Evolutionary conservation across 352 stramenopile species (phyloP), one percentile per base, ranked within the genome.

Genomic region (Phytophthora fragariae): DNA sequence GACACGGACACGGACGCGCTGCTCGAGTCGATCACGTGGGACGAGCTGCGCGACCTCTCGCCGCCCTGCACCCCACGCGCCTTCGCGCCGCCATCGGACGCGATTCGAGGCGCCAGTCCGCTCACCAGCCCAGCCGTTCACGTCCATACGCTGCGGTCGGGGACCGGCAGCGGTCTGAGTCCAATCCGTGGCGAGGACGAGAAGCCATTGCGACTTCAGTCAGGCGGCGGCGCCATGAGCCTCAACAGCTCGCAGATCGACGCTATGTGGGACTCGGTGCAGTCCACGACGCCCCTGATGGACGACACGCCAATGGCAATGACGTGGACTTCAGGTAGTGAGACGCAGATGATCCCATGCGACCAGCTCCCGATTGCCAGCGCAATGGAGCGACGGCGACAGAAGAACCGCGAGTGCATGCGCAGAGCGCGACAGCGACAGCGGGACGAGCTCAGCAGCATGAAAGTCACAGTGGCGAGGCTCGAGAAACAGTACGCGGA

Each of bases 341-440:
- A 55, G 6, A 47, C 49, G 21, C 62, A 67, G 17, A 14, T 67
- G 4, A 52, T 85, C 21, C 53, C 79, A 27, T 75, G 57, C 39
- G 46, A 21, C 1, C 46, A 77, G 1, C 21, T 74, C 21, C 57
- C 80, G 8, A 75, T 77, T 39, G 57, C 52, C 7, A 75, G 53
- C 10, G 72, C 75, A 2, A 65, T 86, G 52, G 72, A 83, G n/a
- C 41, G 70, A 31, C 72, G 80, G 1, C 56, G 80, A 2, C 69
- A 76, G 62, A 81, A 83, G 64, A 87, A 87, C 57, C 53, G 77
- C 29, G 80, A 84, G 17, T 85, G 72, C 27, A 87, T 87, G 80
- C 77, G 77, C 5, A 41, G 64, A 44, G 77, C 80, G 17, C 72
- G 80, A 31, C 80, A 85, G 50, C 63, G 62, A n/a, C 75, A 87